phyloP scores from a whole-genome alignment of 345 rosid genomes.

The Moringa oleifera region DNA sequence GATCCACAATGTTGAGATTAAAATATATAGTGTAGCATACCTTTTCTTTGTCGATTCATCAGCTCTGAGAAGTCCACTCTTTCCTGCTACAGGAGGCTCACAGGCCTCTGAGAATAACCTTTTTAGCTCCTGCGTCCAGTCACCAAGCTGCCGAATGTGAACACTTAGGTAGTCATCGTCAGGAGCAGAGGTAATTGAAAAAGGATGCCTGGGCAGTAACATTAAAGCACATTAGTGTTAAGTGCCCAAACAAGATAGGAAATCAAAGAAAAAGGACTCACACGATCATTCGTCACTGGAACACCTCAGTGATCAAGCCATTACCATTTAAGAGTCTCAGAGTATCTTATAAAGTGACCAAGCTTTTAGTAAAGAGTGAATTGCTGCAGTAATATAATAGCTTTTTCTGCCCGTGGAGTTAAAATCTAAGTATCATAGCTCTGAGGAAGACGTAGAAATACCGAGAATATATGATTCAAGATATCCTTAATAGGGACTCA shows the following conservation, averaged over 20 bases:
- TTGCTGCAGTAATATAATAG: too few relatives aligned
- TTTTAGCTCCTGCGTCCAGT: conserved; percentile 97
- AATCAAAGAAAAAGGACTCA: not conserved
- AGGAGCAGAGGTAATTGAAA: conserved; percentile 97
- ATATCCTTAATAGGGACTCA: conserved; percentile 15
- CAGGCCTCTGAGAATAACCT: conserved; percentile 78
- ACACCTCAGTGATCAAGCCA: too few relatives aligned
- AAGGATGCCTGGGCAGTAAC: conserved; percentile 78
- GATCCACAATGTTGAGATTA: not conserved
- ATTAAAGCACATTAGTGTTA: conserved; percentile 7
- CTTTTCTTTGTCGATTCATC: conserved; percentile 88
- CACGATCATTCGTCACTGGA: not conserved
- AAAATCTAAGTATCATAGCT: too few relatives aligned
- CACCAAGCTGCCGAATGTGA: conserved; percentile 93
- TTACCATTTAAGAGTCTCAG: too few relatives aligned
- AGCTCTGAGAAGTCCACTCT: conserved; percentile 97
- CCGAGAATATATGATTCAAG: not conserved
- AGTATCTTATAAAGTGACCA: too few relatives aligned
- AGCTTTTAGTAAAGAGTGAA: too few relatives aligned
- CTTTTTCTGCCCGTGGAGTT: too few relatives aligned
- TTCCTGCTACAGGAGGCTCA: conserved; percentile 76
- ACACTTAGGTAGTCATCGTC: conserved; percentile 89
- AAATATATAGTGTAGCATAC: conserved; percentile 21
- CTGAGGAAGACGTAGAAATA: too few relatives aligned
- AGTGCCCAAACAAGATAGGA: not conserved